Percentiles rank a stretch among this genome's conserved stretches.
These are phyloP conservation scores for Boechera retrofracta DNA, from an alignment of 345 rosid genomes.

Conservation along the genomic window DNA sequence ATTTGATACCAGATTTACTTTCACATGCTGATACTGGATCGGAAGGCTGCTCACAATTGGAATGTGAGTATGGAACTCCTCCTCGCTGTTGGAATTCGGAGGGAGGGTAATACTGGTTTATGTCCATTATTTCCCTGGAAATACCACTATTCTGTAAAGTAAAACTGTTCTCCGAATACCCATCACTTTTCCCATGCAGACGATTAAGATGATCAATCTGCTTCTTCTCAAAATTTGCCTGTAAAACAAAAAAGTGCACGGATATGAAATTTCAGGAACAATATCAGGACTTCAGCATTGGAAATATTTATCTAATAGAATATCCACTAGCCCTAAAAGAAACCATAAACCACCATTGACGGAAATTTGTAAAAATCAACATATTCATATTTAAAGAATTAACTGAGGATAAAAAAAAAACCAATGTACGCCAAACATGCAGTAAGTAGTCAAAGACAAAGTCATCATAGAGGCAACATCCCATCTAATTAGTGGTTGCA, in stretches of 20 bases:
- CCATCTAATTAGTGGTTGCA: background rate
- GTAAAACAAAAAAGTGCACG: conserved; percentile 38
- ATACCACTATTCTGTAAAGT: conserved; percentile 47
- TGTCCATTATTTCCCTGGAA: conserved; percentile 47
- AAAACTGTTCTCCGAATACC: conserved; percentile 51
- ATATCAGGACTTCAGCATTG: background rate
- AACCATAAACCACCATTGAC: conserved; percentile 19
- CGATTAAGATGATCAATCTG: conserved; percentile 51
- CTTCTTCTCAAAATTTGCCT: conserved; percentile 55
- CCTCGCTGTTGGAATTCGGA: conserved; percentile 36
- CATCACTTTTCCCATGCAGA: conserved; percentile 54
- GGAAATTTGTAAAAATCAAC: background rate
- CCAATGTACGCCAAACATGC: conserved; percentile 1
- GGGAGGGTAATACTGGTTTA: conserved; percentile 44
- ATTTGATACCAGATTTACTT: conserved; percentile 55
- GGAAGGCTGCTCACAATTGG: conserved; percentile 48
- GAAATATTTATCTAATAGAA: background rate
- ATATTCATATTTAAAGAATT: conserved; percentile 21
- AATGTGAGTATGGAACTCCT: conserved; percentile 45
- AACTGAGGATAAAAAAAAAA: conserved; percentile 2
- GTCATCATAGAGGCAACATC: conserved; percentile 18
- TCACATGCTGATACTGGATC: conserved; percentile 60
- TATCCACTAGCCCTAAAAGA: background rate
- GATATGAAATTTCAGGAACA: conserved; percentile 17
- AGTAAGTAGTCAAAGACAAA: conserved; percentile 24